These are phyloP conservation scores for Cyclospora cayetanensis DNA, from an alignment of 169 alveolate genomes.

Conservation along the genomic window DNA sequence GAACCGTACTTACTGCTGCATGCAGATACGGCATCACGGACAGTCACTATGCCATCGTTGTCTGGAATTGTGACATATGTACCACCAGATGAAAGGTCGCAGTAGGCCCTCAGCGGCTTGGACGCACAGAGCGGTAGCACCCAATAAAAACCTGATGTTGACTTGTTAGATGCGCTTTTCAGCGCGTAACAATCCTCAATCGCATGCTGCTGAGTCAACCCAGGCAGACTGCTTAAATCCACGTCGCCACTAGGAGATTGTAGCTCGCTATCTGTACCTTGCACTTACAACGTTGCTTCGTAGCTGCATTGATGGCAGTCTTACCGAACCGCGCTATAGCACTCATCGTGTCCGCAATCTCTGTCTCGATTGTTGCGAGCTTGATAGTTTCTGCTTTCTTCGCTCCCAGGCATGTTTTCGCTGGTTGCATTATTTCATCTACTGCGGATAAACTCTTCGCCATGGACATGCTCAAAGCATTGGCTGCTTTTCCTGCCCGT, in stretches of 20 bases:
- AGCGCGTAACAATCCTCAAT: conserved; percentile 87
- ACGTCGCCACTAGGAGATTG: neutral
- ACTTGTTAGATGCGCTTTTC: conserved; percentile 80
- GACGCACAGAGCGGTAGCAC: conserved; percentile 85
- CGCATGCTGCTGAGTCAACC: conserved; percentile 32
- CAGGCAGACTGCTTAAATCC: neutral
- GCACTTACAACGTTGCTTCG: neutral
- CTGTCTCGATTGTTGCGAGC: neutral
- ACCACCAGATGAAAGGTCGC: conserved; percentile 88
- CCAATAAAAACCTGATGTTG: conserved; percentile 89
- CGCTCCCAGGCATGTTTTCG: conserved; percentile 69
- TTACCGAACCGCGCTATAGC: neutral
- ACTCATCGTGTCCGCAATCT: neutral
- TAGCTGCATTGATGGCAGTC: too few relatives aligned
- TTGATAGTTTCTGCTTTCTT: conserved; percentile 22
- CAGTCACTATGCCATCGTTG: conserved; percentile 36
- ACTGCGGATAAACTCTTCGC: conserved; percentile 64
- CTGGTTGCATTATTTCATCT: conserved; percentile 65
- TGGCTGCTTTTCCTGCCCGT: conserved; percentile 59
- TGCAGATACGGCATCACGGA: neutral
- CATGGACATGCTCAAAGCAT: conserved; percentile 27
- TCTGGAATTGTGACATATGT: conserved; percentile 81
- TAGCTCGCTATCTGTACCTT: neutral
- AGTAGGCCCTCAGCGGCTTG: conserved; percentile 85
- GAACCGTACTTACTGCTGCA: neutral